phyloP scores from a whole-genome alignment of 306 rosid genomes.

The Cicer arietinum region DNA sequence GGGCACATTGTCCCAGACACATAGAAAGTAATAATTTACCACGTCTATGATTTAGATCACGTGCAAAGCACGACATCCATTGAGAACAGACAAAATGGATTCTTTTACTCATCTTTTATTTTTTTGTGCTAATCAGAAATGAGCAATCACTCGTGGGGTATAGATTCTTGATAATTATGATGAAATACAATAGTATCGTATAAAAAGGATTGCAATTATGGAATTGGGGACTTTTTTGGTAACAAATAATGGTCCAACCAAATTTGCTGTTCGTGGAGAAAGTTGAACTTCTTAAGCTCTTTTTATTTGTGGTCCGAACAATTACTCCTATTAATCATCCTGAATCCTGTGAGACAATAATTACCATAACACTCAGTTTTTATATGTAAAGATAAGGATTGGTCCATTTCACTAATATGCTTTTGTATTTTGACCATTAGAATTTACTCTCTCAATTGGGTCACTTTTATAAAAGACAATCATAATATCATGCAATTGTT shows the following conservation, averaged over 20 bases:
- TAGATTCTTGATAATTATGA: conserved; percentile 47
- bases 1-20: conserved; percentile 58
- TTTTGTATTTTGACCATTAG: conserved; percentile 24
- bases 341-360: conserved; percentile 42
- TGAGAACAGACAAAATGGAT: conserved; percentile 56
- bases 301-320: conserved; percentile 49
- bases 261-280: conserved; percentile 31
- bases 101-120: conserved; percentile 20
- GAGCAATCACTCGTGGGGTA: conserved; percentile 46
- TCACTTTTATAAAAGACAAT: too few relatives aligned
- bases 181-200: conserved; percentile 34
- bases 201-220: conserved; percentile 44
- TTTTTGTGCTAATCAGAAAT: conserved; percentile 48
- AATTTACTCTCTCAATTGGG: too few relatives aligned
- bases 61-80: conserved; percentile 65
- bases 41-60: conserved; percentile 57
- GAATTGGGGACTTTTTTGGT: conserved; percentile 27
- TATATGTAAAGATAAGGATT: conserved; percentile 42
- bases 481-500: too few relatives aligned
- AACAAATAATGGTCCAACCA: conserved; percentile 42
- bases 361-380: conserved; percentile 42
- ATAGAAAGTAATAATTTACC: conserved; percentile 42
- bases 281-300: conserved; percentile 22
- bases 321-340: conserved; percentile 37
- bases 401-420: conserved; percentile 35